Base-by-base conservation (phyloP, 495 filamentous ascomycete species). In the Lophiostoma macrostomum region DNA sequence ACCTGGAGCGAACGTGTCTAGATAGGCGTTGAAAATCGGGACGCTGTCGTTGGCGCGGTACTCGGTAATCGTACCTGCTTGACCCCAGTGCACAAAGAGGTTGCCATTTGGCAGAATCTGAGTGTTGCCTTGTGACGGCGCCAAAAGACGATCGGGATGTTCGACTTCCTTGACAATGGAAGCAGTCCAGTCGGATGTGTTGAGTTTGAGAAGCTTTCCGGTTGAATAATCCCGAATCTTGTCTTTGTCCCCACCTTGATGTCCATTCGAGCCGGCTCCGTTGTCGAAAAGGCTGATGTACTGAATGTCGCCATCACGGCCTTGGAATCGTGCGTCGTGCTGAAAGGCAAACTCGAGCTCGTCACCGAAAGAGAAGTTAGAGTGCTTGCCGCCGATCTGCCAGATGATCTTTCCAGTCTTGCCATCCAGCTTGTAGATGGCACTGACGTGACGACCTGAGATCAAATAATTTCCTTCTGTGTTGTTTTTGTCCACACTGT, bases 321-420 rank as follows among this genome's bases (percentile, higher is more conserved):
- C 8, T 6, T n/a, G 11, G 69, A 70, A 71, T 32, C 76, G 71
- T 22, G 75, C 76, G 41, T 80, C 67, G 53, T 80, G 78, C 59
- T 80, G 78, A 70, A 71, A 79, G 28, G 65, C 56, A 36, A 80
- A 76, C 39, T 69, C 69, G 1, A 74, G 75, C 2, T 70, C 74
- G 13, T 54, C 30, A 0, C 64, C 43, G 32, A 77, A 71, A 4
- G 45, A 42, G 45, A 79, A 81, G 11, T 70, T 57, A 47, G 74
- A 78, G 1, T 61, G 18, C 27, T 67, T 70, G 2, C 69, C 74
- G 20, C 72, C 74, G 0, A 76, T 57, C 0, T 57, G 66, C 76
- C 74, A 77, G 8, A 71, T 47, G 4, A 74, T 57, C 0, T 64
- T 51, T 8, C 74, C 70, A 1, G 58, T 66, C n/a, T 50, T 53